These are phyloP conservation scores for Oryza brachyantha DNA, from an alignment of 176 grass and related monocot species.

Conservation along the genomic window DNA sequence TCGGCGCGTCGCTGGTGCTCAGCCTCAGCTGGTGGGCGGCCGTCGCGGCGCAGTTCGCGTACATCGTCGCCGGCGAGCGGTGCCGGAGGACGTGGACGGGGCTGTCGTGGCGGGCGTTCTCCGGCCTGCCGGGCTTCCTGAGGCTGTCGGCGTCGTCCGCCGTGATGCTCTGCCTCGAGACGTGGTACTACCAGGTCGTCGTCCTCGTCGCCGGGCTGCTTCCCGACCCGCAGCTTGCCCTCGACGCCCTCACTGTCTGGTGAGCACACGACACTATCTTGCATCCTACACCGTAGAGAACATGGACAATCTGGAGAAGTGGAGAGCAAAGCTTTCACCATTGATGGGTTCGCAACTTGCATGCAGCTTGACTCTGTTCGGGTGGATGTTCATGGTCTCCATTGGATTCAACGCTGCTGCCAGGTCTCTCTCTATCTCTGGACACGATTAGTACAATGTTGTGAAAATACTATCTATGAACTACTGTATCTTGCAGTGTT, in stretches of 20 bases:
- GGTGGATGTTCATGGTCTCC: constrained; percentile 55
- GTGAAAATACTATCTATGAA: too few species aligned
- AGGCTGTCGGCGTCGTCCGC: not conserved
- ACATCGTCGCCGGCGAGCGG: constrained; percentile 24
- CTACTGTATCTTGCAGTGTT: not conserved
- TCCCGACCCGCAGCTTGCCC: not conserved
- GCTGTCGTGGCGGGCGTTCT: not conserved
- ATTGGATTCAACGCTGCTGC: constrained; percentile 70
- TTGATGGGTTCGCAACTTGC: too few species aligned
- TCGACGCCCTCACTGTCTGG: not conserved
- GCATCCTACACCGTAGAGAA: too few species aligned
- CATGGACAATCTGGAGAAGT: too few species aligned
- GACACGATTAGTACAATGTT: too few species aligned
- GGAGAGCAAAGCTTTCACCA: too few species aligned
- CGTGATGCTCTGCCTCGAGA: not conserved
- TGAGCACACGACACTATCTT: too few species aligned
- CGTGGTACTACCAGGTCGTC: not conserved
- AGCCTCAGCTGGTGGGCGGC: constrained; percentile 54
- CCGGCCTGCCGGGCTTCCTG: not conserved
- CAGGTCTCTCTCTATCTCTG: too few species aligned
- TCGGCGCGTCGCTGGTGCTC: constrained; percentile 58
- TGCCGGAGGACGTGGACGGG: not conserved
- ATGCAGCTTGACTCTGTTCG: constrained; percentile 42
- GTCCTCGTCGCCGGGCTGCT: not conserved
- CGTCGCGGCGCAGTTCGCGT: constrained; percentile 48